Conservation (phyloP, 164 flowering plant genomes). For the Magnolia sinica region DNA sequence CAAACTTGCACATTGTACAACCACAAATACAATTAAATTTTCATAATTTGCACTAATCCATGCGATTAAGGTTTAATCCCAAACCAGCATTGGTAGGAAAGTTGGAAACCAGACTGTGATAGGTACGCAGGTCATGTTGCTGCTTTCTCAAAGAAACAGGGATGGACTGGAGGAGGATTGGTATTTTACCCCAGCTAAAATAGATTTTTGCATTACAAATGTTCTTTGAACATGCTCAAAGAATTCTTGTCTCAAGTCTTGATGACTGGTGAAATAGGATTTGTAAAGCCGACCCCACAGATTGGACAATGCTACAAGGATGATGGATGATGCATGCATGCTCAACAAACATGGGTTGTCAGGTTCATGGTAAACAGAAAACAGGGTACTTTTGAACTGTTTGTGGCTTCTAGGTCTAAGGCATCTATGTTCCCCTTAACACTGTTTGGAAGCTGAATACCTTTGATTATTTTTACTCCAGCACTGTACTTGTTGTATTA, state of each 20-base stretch:
- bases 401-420: too few relatives aligned
- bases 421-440: too few relatives aligned
- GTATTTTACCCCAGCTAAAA: neutral
- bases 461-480: too few relatives aligned
- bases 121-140: neutral
- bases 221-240: neutral
- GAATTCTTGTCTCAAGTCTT: neutral
- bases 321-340: neutral
- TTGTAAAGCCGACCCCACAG: neutral
- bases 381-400: too few relatives aligned
- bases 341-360: neutral
- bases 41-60: neutral
- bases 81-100: neutral
- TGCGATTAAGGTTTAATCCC: neutral
- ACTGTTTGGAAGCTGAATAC: neutral
- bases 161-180: neutral
- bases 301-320: neutral
- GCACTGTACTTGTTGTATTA: too few relatives aligned
- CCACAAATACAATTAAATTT: neutral
- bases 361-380: neutral
- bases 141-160: neutral
- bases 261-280: neutral
- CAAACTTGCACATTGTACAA: neutral
- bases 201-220: neutral
- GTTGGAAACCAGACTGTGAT: neutral